Evolutionary conservation across 2,329 filamentous ascomycete species (phyloP).

Genomic region (Fusarium torreyae): DNA sequence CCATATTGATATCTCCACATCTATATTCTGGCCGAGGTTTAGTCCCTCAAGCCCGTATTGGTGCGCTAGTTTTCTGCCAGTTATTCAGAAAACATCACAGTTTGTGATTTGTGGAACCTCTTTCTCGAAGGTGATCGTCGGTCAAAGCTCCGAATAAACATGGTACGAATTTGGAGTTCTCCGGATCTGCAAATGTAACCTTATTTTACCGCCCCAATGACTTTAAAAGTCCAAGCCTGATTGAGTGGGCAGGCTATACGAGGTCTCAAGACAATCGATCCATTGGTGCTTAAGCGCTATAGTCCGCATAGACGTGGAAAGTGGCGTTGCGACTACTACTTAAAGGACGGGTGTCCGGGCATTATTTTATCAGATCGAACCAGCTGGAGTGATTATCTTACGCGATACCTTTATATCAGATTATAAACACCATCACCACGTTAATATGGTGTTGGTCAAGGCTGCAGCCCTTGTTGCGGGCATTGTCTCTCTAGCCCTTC

Average conservation of each 20-base stretch:
- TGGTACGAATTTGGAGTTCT: conserved; percentile 5
- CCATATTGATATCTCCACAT: background rate
- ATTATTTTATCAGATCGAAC: too few relatives aligned
- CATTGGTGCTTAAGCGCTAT: background rate
- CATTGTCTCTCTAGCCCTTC: background rate
- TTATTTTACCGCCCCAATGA: conserved; percentile 33
- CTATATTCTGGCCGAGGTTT: background rate
- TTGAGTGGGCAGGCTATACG: background rate
- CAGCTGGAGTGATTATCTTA: background rate
- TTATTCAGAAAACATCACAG: background rate
- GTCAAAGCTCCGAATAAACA: conserved; percentile 9
- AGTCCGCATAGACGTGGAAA: background rate
- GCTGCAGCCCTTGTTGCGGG: conserved; percentile 14
- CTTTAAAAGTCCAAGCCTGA: background rate
- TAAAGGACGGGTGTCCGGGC: background rate
- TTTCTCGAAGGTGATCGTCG: background rate
- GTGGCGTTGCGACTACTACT: background rate
- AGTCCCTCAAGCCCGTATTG: conserved; percentile 14
- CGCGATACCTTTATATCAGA: background rate
- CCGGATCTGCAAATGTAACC: conserved; percentile 39
- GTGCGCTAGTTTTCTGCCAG: conserved; percentile 15
- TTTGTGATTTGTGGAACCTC: conserved; percentile 32
- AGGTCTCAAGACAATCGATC: conserved; percentile 3
- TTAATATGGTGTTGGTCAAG: conserved; percentile 28
- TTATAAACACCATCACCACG: background rate